These are phyloP conservation scores for Ophiostoma fasciatum DNA, from an alignment of 2,329 filamentous ascomycete genomes.

Conservation along the genomic window DNA sequence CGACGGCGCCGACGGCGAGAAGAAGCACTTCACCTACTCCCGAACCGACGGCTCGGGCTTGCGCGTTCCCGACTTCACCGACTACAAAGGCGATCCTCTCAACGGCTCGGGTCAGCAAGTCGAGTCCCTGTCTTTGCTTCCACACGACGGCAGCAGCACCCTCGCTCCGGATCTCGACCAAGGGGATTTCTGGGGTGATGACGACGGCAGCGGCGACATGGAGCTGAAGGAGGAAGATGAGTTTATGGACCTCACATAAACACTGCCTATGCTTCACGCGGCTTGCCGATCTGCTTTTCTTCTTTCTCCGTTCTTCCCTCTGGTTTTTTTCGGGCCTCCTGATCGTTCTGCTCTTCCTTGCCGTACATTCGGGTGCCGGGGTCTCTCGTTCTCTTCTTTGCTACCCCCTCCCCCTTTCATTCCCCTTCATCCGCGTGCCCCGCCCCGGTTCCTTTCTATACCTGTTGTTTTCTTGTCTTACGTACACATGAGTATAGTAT, in stretches of 20 bases:
- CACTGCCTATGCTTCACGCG: no score
- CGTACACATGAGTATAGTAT: no score
- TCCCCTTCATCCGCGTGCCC: no score
- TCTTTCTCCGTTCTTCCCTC: conserved; percentile 11
- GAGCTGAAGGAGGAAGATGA: conserved; percentile 14
- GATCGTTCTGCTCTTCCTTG: no score
- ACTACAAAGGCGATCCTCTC: conserved; percentile 69
- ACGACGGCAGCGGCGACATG: conserved; percentile 56
- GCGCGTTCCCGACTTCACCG: conserved; percentile 84
- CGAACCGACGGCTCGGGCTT: conserved; percentile 71
- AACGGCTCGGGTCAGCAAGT: conserved; percentile 29
- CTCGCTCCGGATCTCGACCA: conserved; percentile 32
- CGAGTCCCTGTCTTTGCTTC: conserved; percentile 19
- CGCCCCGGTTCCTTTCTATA: no score
- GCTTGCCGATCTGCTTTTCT: background rate
- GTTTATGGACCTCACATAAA: conserved; percentile 12
- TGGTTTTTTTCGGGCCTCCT: conserved; percentile 10
- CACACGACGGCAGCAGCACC: conserved; percentile 22
- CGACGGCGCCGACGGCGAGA: conserved; percentile 25
- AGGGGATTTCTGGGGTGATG: conserved; percentile 51
- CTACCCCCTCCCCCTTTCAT: no score
- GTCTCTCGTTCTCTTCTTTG: no score
- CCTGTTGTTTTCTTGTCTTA: no score
- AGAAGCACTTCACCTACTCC: conserved; percentile 55
- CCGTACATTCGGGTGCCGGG: no score